phyloP scores from a whole-genome alignment of 116 monocot species.

The Trichopus zeylanicus region DNA sequence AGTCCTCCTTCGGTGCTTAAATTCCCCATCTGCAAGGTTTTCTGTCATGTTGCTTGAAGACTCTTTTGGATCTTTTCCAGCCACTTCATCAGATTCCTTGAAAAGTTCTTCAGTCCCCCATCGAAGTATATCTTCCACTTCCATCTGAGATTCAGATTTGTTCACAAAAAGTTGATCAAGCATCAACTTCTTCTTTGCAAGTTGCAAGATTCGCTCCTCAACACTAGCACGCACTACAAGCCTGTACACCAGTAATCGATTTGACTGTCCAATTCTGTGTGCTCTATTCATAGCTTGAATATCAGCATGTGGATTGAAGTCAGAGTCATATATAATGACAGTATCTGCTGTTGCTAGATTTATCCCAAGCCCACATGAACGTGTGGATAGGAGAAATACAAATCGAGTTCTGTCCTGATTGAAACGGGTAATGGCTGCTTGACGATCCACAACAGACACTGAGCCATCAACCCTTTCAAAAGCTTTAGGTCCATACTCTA shows the following conservation, averaged over 20 bases:
- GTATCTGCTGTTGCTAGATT: constrained; percentile 98
- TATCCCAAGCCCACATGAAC: constrained; percentile 97
- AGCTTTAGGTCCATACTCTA: constrained; percentile 81
- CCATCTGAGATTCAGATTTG: constrained; percentile 91
- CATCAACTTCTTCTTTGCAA: constrained; percentile 98
- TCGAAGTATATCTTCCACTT: constrained; percentile 93
- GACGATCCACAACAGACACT: constrained; percentile 83
- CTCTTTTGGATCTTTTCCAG: constrained; percentile 45
- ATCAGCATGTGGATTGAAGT: constrained; percentile 99
- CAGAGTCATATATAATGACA: constrained; percentile 99
- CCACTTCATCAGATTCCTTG: constrained; percentile 31
- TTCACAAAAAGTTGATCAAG: constrained; percentile 99
- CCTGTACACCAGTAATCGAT: constrained; percentile 84
- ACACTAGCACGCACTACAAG: constrained; percentile 98
- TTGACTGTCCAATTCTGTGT: constrained; percentile 97
- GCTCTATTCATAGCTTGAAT: constrained; percentile 99
- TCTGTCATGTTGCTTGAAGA: constrained; percentile 35
- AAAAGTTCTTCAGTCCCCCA: constrained; percentile 99
- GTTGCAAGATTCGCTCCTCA: constrained; percentile 94
- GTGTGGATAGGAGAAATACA: constrained; percentile 90
- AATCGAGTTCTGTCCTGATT: constrained; percentile 89
- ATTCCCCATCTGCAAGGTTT: constrained; percentile 33
- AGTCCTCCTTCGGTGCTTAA: constrained; percentile 53
- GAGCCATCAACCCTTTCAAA: constrained; percentile 98
- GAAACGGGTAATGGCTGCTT: constrained; percentile 87